phyloP scores from a whole-genome alignment of 345 rosid species.

The Physaria fendleri region DNA sequence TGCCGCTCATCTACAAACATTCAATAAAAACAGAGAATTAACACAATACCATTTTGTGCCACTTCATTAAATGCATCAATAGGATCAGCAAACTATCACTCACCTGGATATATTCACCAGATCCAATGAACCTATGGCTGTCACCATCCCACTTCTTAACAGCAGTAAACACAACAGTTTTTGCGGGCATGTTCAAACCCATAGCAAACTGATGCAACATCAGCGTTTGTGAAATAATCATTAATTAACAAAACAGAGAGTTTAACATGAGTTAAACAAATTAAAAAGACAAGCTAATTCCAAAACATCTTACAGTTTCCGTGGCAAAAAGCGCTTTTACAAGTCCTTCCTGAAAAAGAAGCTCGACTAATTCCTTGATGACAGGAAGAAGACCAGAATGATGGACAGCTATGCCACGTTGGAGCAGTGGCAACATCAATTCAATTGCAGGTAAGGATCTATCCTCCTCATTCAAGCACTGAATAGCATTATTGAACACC shows the following conservation, averaged over 20 bases:
- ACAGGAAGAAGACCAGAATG: conserved; percentile 99
- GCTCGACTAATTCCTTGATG: conserved; percentile 95
- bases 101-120: conserved; percentile 98
- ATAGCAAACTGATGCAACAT: conserved; percentile 75
- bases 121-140: conserved; percentile 89
- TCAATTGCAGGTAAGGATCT: conserved; percentile 93
- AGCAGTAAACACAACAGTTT: conserved; percentile 91
- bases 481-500: conserved; percentile 71
- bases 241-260: not conserved
- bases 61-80: not conserved
- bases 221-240: not conserved
- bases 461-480: conserved; percentile 92
- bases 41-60: not conserved
- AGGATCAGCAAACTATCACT: conserved; percentile 29
- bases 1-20: conserved; percentile 84
- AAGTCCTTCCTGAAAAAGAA: conserved; percentile 99
- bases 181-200: conserved; percentile 99
- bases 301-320: conserved; percentile 65
- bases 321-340: conserved; percentile 97
- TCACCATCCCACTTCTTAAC: conserved; percentile 99
- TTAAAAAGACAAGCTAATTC: conserved; percentile 5
- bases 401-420: conserved; percentile 97
- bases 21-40: conserved; percentile 15
- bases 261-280: not conserved
- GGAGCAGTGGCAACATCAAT: conserved; percentile 88